Evolutionary conservation across 1,284 basidiomycete species (phyloP).

Genomic region (Pyrrhoderma noxium): DNA sequence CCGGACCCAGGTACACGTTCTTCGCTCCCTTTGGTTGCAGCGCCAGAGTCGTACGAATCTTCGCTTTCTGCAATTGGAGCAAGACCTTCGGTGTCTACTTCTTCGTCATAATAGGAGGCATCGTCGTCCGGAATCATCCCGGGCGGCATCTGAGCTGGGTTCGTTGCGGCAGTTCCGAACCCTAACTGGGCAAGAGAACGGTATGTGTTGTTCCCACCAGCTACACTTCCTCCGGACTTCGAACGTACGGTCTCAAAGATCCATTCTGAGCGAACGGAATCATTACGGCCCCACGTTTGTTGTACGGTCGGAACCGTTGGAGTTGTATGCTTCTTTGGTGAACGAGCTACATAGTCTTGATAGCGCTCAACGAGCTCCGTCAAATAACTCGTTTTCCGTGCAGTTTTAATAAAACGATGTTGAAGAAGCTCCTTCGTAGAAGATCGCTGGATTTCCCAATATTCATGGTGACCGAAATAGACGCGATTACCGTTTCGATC

Average conservation of each 20-base stretch:
- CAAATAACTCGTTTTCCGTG: constrained; percentile 89
- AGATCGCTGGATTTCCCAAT: constrained; percentile 56
- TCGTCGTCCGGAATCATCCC: constrained; percentile 45
- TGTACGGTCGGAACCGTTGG: constrained; percentile 24
- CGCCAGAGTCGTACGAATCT: constrained; percentile 20
- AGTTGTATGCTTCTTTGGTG: constrained; percentile 39
- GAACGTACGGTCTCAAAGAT: constrained; percentile 88
- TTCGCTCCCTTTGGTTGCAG: constrained; percentile 48
- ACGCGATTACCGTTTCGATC: not conserved
- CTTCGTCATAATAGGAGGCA: constrained; percentile 32
- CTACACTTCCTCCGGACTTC: constrained; percentile 63
- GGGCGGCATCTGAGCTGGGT: constrained; percentile 31
- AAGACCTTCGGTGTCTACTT: constrained; percentile 24
- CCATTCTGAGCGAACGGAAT: constrained; percentile 85
- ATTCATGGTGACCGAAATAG: not conserved
- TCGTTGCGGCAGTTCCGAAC: constrained; percentile 20
- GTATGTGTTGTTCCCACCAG: constrained; percentile 19
- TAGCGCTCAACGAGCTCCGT: constrained; percentile 93
- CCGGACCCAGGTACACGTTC: constrained; percentile 29
- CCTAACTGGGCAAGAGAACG: constrained; percentile 13
- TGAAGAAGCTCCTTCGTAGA: constrained; percentile 91
- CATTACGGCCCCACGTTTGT: constrained; percentile 49
- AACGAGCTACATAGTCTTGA: constrained; percentile 57
- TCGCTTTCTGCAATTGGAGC: constrained; percentile 18
- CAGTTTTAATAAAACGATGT: constrained; percentile 92